These are phyloP conservation scores for Byssochlamys sp. DNA, from an alignment of 2,329 filamentous ascomycete genomes.

Conservation along the genomic window DNA sequence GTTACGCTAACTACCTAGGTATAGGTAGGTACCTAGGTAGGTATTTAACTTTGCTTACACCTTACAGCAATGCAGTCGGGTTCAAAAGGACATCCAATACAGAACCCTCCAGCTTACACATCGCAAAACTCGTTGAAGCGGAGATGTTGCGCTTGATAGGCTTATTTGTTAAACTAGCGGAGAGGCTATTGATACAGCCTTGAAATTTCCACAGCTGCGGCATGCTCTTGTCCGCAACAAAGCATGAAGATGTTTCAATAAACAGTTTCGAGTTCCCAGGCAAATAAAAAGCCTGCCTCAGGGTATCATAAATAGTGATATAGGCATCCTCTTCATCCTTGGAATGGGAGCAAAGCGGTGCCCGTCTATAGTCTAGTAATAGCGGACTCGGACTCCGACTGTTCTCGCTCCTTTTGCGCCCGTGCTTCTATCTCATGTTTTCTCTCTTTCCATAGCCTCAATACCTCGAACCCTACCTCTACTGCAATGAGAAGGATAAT, in stretches of 20 bases:
- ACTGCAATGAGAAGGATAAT: slow-evolving; percentile 90
- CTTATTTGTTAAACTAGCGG: too few species aligned
- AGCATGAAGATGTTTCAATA: background rate
- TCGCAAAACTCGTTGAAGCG: too few species aligned
- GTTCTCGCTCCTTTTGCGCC: slow-evolving; percentile 6
- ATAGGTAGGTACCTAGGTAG: too few species aligned
- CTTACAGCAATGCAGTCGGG: too few species aligned
- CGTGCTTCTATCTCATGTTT: slow-evolving; percentile 26
- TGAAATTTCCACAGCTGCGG: background rate
- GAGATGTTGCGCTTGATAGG: too few species aligned
- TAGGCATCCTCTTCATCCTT: background rate
- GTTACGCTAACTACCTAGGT: too few species aligned
- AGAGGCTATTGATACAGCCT: background rate
- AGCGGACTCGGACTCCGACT: background rate
- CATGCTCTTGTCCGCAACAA: background rate
- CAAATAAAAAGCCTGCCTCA: background rate
- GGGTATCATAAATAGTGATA: background rate
- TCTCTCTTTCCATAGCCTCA: slow-evolving; percentile 60
- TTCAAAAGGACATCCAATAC: too few species aligned
- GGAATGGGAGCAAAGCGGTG: background rate
- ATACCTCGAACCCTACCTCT: slow-evolving; percentile 79
- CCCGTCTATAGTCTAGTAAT: background rate
- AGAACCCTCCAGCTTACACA: too few species aligned
- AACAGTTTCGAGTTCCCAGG: background rate
- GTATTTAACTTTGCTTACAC: too few species aligned